Evolutionary conservation across 768 basidiomycete species (phyloP).

Genomic region (Agrocybe praecox): DNA sequence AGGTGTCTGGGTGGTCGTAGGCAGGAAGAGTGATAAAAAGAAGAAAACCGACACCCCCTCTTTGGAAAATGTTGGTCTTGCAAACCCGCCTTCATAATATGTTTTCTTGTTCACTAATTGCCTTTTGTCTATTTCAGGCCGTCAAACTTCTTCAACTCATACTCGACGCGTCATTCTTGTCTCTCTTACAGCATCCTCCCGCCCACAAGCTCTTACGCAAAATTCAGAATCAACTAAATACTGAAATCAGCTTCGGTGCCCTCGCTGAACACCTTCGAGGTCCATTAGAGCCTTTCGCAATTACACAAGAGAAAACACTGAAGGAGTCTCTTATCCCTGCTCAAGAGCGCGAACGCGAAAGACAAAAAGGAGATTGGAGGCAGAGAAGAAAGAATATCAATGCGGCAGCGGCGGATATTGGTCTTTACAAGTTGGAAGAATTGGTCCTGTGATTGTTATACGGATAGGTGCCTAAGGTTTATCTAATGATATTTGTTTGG

Average conservation of each 20-base stretch:
- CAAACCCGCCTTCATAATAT: background rate
- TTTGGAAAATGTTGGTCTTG: slow-evolving; percentile 39
- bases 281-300: slow-evolving; percentile 62
- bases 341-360: slow-evolving; percentile 33
- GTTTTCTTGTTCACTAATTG: background rate
- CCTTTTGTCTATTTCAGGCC: slow-evolving; percentile 39
- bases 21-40: slow-evolving; percentile 25
- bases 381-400: slow-evolving; percentile 46
- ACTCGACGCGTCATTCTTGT: slow-evolving; percentile 73
- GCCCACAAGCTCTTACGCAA: slow-evolving; percentile 54
- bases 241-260: slow-evolving; percentile 54
- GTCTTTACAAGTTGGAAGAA: slow-evolving; percentile 75
- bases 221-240: slow-evolving; percentile 53
- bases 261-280: slow-evolving; percentile 59
- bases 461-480: too few species aligned
- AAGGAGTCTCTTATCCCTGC: slow-evolving; percentile 40
- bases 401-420: slow-evolving; percentile 54
- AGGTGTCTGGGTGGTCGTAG: slow-evolving; percentile 38
- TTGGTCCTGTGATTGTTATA: slow-evolving; percentile 48
- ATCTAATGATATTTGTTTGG: too few species aligned
- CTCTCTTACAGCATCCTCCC: slow-evolving; percentile 64
- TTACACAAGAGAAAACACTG: slow-evolving; percentile 50
- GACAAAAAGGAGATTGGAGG: slow-evolving; percentile 47
- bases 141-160: slow-evolving; percentile 62
- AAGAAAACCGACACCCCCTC: slow-evolving; percentile 38